Percentiles rank a stretch among this genome's conserved stretches.
phyloP scores from a whole-genome alignment of 176 grass and related monocot species.

The Secale cereale region DNA sequence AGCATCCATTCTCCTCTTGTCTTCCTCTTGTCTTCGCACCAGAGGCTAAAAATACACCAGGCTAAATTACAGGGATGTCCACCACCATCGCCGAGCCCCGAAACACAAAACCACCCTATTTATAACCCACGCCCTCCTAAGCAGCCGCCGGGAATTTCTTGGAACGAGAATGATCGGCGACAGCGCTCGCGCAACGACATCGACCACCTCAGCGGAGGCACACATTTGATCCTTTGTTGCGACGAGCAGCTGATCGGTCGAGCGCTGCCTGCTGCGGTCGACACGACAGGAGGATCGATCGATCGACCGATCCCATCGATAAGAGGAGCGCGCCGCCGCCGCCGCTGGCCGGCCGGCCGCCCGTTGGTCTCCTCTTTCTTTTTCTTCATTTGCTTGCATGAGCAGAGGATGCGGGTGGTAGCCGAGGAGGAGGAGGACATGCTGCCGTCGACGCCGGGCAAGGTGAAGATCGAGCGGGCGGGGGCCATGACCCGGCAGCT shows the following conservation, averaged over 20 bases:
- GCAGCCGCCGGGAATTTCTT: not conserved
- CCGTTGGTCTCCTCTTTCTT: not conserved
- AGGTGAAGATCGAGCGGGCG: slow-evolving; percentile 66
- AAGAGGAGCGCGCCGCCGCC: not conserved
- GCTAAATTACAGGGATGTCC: slow-evolving; percentile 37
- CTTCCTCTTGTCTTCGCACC: not conserved
- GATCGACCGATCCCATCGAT: not conserved
- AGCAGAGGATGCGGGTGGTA: slow-evolving; percentile 40
- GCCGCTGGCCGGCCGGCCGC: not conserved
- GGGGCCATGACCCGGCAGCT: slow-evolving; percentile 40
- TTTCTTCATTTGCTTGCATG: slow-evolving; percentile 10
- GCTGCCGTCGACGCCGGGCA: slow-evolving; percentile 71
- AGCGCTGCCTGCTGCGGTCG: not conserved
- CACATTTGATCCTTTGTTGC: not conserved
- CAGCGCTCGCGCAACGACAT: not conserved
- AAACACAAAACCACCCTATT: slow-evolving; percentile 30
- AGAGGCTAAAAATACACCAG: slow-evolving; percentile 35
- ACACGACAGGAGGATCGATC: not conserved
- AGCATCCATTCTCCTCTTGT: not conserved
- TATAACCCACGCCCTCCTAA: slow-evolving; percentile 25
- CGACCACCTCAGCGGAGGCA: not conserved
- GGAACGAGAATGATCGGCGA: not conserved
- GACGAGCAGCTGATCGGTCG: not conserved
- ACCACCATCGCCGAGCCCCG: slow-evolving; percentile 35
- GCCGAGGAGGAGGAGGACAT: slow-evolving; percentile 54